These are phyloP conservation scores for Colletotrichum orbiculare DNA, from an alignment of 2,329 filamentous ascomycete genomes.

Conservation along the genomic window DNA sequence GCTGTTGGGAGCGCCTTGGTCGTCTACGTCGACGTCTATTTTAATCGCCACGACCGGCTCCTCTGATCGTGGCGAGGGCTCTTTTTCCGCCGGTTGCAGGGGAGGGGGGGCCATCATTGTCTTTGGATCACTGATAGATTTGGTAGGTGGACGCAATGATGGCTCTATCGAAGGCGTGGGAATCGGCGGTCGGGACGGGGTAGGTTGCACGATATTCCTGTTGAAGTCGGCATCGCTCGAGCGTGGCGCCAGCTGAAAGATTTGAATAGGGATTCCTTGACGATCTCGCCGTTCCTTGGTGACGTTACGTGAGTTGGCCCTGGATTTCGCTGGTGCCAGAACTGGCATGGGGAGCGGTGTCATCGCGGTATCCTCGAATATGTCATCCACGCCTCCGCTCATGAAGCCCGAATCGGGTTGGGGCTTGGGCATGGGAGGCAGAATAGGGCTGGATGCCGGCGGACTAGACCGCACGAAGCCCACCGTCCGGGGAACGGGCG, in stretches of 20 bases:
- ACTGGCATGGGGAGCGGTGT: slow-evolving; percentile 52
- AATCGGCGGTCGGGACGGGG: slow-evolving; percentile 8
- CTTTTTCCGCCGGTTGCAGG: slow-evolving; percentile 34
- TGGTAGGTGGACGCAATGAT: slow-evolving; percentile 6
- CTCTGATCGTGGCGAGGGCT: slow-evolving; percentile 38
- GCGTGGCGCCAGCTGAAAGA: slow-evolving; percentile 48
- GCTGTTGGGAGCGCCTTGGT: slow-evolving; percentile 24
- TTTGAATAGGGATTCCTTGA: slow-evolving; percentile 54
- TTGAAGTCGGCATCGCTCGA: slow-evolving; percentile 29
- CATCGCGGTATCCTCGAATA: slow-evolving; percentile 71
- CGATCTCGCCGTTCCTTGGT: slow-evolving; percentile 44
- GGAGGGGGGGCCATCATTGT: slow-evolving; percentile 15
- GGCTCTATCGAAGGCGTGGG: slow-evolving; percentile 18
- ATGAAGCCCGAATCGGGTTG: slow-evolving; percentile 85
- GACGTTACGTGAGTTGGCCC: slow-evolving; percentile 41
- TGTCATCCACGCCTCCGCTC: slow-evolving; percentile 79
- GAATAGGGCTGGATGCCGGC: slow-evolving; percentile 81
- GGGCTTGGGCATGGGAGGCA: slow-evolving; percentile 73
- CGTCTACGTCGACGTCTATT: slow-evolving; percentile 15
- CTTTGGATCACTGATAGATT: slow-evolving; percentile 14
- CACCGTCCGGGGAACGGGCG: slow-evolving; percentile 77
- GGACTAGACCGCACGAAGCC: slow-evolving; percentile 69
- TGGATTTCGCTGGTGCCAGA: slow-evolving; percentile 42
- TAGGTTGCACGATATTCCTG: slow-evolving; percentile 12
- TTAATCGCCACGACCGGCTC: slow-evolving; percentile 38